Conservation (phyloP, 768 basidiomycete genomes). For the Gloeostereum incarnatum region DNA sequence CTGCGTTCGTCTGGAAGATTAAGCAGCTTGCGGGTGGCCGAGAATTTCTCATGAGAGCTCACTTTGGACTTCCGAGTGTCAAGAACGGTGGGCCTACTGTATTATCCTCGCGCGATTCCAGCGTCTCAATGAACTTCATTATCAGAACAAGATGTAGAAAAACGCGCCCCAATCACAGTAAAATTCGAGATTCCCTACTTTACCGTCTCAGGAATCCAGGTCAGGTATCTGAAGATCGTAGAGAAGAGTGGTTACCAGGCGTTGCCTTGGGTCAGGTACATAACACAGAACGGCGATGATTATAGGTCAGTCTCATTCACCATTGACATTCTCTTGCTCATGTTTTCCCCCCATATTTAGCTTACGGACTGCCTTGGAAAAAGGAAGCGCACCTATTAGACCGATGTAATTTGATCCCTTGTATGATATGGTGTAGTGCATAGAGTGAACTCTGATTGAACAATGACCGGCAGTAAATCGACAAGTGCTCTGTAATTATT, state of each 20-base stretch:
- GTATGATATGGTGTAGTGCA: too few relatives aligned
- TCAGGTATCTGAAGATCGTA: slow-evolving; percentile 95
- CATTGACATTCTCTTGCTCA: neutral
- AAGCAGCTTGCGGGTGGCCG: slow-evolving; percentile 94
- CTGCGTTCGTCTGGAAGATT: slow-evolving; percentile 99
- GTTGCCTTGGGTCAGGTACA: slow-evolving; percentile 92
- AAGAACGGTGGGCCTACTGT: slow-evolving; percentile 59
- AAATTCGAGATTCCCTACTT: slow-evolving; percentile 99
- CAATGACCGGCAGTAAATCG: too few relatives aligned
- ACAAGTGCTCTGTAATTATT: too few relatives aligned
- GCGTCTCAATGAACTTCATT: neutral
- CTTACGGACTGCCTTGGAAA: slow-evolving; percentile 7
- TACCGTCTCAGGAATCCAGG: slow-evolving; percentile 95
- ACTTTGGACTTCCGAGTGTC: slow-evolving; percentile 94
- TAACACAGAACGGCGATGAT: slow-evolving; percentile 87
- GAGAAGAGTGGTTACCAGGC: slow-evolving; percentile 99
- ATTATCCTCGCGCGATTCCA: neutral
- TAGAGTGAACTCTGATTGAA: too few relatives aligned
- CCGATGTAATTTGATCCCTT: too few relatives aligned
- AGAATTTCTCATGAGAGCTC: slow-evolving; percentile 97
- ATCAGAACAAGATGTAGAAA: slow-evolving; percentile 68
- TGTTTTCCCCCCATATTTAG: neutral
- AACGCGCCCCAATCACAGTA: slow-evolving; percentile 91
- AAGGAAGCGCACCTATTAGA: too few relatives aligned
- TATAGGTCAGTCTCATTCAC: slow-evolving; percentile 50